phyloP scores from a whole-genome alignment of 192 early-diverging fungal species.

The Paraglomus occultum region DNA sequence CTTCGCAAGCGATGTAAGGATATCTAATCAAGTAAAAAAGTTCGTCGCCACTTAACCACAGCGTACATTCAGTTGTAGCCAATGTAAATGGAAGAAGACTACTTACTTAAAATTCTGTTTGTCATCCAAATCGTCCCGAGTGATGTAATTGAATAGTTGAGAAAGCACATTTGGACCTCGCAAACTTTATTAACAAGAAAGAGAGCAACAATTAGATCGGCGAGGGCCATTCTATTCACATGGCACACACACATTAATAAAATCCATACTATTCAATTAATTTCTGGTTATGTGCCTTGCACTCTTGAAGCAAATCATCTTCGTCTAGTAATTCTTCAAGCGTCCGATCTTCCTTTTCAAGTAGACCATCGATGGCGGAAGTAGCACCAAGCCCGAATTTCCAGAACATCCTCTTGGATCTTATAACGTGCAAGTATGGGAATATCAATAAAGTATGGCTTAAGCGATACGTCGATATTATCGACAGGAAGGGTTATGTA shows the following conservation, averaged over 20 bases:
- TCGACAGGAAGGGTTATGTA: too few relatives aligned
- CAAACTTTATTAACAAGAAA: slow-evolving; percentile 51
- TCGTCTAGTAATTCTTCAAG: slow-evolving; percentile 92
- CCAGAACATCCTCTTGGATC: slow-evolving; percentile 70
- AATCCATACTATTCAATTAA: slow-evolving; percentile 76
- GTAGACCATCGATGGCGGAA: slow-evolving; percentile 87
- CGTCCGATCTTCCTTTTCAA: slow-evolving; percentile 88
- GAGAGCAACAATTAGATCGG: slow-evolving; percentile 7
- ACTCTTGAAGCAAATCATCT: slow-evolving; percentile 92
- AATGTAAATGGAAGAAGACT: too few relatives aligned
- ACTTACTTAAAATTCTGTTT: slow-evolving; percentile 74
- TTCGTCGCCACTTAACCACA: too few relatives aligned
- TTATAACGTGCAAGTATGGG: too few relatives aligned
- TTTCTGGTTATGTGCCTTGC: slow-evolving; percentile 88
- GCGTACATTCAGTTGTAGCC: too few relatives aligned
- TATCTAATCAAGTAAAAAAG: too few relatives aligned
- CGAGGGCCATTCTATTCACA: not conserved
- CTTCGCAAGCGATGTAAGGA: slow-evolving; percentile 78
- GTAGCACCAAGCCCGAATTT: slow-evolving; percentile 90
- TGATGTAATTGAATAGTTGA: slow-evolving; percentile 81
- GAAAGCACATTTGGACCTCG: slow-evolving; percentile 70
- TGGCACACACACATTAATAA: not conserved
- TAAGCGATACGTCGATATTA: too few relatives aligned
- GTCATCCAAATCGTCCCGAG: slow-evolving; percentile 81
- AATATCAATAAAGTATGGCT: too few relatives aligned